A percentile compares a stretch with the other conserved stretches of the same genome.
These are phyloP conservation scores for Tulasnella calospora DNA, from an alignment of 768 basidiomycete genomes.

Conservation along the genomic window DNA sequence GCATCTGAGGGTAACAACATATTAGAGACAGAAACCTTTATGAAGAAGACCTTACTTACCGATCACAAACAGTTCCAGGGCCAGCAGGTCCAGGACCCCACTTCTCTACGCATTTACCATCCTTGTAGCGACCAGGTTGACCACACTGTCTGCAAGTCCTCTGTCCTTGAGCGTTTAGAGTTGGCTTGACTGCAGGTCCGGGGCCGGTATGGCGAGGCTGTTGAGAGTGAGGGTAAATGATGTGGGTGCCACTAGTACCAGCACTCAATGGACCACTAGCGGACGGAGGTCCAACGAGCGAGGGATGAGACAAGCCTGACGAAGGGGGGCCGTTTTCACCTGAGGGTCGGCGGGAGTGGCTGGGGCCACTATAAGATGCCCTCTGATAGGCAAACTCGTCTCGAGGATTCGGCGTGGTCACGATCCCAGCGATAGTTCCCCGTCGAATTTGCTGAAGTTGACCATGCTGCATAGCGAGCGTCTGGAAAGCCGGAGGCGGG, in stretches of 20 bases:
- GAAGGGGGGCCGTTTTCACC: not conserved
- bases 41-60: conserved; percentile 41
- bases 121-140: conserved; percentile 68
- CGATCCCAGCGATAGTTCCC: not conserved
- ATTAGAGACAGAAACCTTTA: not conserved
- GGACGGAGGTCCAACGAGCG: not conserved
- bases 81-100: conserved; percentile 83
- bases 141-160: conserved; percentile 75
- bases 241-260: not conserved
- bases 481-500: not conserved
- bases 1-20: conserved; percentile 44
- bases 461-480: not conserved
- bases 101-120: conserved; percentile 81
- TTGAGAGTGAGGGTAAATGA: conserved; percentile 13
- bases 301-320: not conserved
- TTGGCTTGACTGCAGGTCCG: conserved; percentile 27
- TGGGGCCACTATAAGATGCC: not conserved
- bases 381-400: conserved; percentile 4
- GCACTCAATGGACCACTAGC: not conserved
- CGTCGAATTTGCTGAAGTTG: not conserved
- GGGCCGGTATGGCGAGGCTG: conserved; percentile 17
- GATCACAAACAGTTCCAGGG: conserved; percentile 77
- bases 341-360: not conserved
- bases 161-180: conserved; percentile 57
- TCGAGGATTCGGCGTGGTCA: not conserved